phyloP scores from a whole-genome alignment of 257 asterid genomes.

The Ilex aquifolium region DNA sequence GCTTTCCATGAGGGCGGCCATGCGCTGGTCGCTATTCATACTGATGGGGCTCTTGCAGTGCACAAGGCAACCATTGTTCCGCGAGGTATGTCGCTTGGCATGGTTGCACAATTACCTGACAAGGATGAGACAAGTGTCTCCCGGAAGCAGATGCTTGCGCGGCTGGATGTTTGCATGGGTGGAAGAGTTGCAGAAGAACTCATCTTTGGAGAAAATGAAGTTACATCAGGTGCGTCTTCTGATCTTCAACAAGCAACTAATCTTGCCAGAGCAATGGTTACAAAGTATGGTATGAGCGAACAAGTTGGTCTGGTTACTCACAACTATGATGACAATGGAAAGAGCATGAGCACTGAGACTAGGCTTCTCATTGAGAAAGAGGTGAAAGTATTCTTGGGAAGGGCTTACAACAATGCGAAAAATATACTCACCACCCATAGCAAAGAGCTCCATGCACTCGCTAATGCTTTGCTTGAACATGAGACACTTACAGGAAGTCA shows the following conservation, averaged over 20 bases:
- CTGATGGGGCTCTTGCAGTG: slow-evolving; percentile 81
- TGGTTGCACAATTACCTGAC: slow-evolving; percentile 82
- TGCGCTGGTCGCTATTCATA: slow-evolving; percentile 83
- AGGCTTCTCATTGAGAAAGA: slow-evolving; percentile 75
- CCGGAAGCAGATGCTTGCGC: slow-evolving; percentile 79
- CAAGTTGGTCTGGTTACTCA: slow-evolving; percentile 72
- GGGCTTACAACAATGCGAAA: slow-evolving; percentile 68
- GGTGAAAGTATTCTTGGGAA: slow-evolving; percentile 52
- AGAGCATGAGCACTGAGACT: slow-evolving; percentile 90
- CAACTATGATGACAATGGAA: slow-evolving; percentile 70
- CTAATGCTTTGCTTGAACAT: slow-evolving; percentile 67
- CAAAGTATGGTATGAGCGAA: slow-evolving; percentile 79
- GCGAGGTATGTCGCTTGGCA: slow-evolving; percentile 88
- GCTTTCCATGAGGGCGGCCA: slow-evolving; percentile 96
- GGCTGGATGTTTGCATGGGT: slow-evolving; percentile 81
- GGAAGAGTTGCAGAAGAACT: slow-evolving; percentile 93
- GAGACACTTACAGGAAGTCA: slow-evolving; percentile 80
- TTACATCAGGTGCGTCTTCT: slow-evolving; percentile 80
- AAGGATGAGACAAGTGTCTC: slow-evolving; percentile 77
- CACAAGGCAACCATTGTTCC: slow-evolving; percentile 94
- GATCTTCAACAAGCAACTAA: slow-evolving; percentile 73
- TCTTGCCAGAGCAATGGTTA: slow-evolving; percentile 81
- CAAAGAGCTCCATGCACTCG: slow-evolving; percentile 76
- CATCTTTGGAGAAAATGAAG: slow-evolving; percentile 77
- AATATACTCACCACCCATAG: slow-evolving; percentile 48